Evolutionary conservation across 2,329 filamentous ascomycete genomes (phyloP), one percentile per base, ranked within the genome.

Genomic region (Talaromyces atroroseus): DNA sequence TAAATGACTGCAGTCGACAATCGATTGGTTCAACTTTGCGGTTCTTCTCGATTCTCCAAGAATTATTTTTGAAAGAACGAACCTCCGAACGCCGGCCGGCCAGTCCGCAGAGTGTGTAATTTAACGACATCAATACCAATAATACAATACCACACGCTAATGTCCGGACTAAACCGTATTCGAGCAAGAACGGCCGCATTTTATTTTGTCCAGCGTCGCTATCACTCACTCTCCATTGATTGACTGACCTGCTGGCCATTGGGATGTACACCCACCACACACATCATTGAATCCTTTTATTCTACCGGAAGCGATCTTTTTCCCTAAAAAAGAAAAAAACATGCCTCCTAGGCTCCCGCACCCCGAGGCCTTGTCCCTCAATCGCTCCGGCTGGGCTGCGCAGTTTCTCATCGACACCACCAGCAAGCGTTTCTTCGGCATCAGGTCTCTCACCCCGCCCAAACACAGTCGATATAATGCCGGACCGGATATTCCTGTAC

Each of bases 361-460:
- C 58, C 46, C 44, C 5, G 65, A 66, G 61, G 65, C 70, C 24
- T 51, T 65, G 14, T 68, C 67, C 64, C 66, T 71, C 59, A 62
- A 65, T 42, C 60, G 62, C 5, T 61, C 58, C 34, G 56, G 65
- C 34, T 64, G 63, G 60, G 59, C 58, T 21, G 59, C 65, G 40
- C 66, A 64, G 60, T 62, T 62, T n/a, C 54, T 63, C 29, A 34
- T 64, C 56, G 59, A 54, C 32, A 61, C 60, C 50, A 58, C 63
- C 55, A 54, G 64, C n/a, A 66, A 68, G 58, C 72, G 76, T 54
- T 62, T 65, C 38, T 76, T 78, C 61, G 76, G 78, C 60, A 84
- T 86, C 67, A 78, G 78, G 68, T 82, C 83, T n/a, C 78, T 83
- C 63, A 78, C 78, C 59, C 74, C 73, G n/a, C 78, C 77, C 45